Conservation (phyloP, 352 stramenopile species). For the Nothophytophthora sp. region DNA sequence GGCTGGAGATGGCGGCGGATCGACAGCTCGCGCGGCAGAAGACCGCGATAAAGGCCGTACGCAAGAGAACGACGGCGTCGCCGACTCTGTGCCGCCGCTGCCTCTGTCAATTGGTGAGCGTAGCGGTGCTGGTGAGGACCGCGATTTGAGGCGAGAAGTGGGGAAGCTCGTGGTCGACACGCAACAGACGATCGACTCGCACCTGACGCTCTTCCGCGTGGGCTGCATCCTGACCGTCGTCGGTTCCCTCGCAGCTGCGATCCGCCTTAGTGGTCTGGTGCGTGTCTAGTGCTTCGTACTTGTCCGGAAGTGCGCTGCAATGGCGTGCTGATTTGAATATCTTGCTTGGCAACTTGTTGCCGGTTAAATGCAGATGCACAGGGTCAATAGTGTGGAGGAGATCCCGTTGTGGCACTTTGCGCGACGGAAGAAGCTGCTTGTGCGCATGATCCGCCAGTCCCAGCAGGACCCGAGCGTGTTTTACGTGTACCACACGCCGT, state of each 20-base stretch:
- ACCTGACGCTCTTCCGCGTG: constrained; percentile 68
- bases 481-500: constrained; percentile 84
- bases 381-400: constrained; percentile 55
- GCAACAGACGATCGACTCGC: constrained; percentile 59
- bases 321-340: not conserved
- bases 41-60: too few species aligned
- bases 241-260: constrained; percentile 38
- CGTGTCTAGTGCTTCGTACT: not conserved
- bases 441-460: constrained; percentile 71
- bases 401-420: constrained; percentile 67
- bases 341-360: too few species aligned
- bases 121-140: constrained; percentile 2
- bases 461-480: constrained; percentile 69
- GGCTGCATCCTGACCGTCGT: constrained; percentile 47
- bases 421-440: constrained; percentile 69
- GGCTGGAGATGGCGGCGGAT: too few species aligned
- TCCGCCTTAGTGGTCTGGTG: constrained; percentile 63
- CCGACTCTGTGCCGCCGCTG: too few species aligned
- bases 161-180: constrained; percentile 34
- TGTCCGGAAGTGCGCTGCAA: not conserved
- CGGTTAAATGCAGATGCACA: constrained; percentile 54
- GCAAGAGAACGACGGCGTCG: too few species aligned
- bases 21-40: too few species aligned
- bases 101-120: not conserved
- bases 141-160: constrained; percentile 27